Base-by-base conservation (phyloP, 2,329 filamentous ascomycete genomes). In the Fusarium odoratissimum region DNA sequence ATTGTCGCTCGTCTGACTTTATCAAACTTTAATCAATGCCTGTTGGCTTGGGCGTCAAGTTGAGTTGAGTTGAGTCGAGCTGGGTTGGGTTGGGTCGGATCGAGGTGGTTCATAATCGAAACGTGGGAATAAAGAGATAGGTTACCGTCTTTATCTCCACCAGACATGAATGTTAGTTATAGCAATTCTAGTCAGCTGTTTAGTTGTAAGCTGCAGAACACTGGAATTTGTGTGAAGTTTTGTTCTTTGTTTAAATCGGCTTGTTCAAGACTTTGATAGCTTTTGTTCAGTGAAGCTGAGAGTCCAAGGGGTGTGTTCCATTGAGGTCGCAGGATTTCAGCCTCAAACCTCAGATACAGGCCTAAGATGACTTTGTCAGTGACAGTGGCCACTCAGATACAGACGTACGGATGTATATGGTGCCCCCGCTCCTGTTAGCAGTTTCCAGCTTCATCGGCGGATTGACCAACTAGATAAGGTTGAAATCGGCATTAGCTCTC, bases 251-350 rank as follows among this genome's bases (percentile, higher is more conserved):
- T 8, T 0, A 11, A 14, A 25, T 6, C 21, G 12, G 17, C n/a
- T 25, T 51, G 30, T 35, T 21, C 17, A 35, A 8, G 16, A 4
- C 6, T 25, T 16, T 23, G 11, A 19, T 19, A 4, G 30, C 8
- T 12, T 0, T 23, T 35, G 12, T 51, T 51, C 30, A 35, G n/a
- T 23, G n/a, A 8, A 1, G 4, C 1, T 6, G 31, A 25, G 30
- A 0, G 17, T 23, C 11, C 17, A 11, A 21, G 8, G 16, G 12
- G 3, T 0, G 1, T 51, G 30, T 51, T 35, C n/a, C 3, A 7
- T 19, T 14, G 2, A 10, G n/a, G 0, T 11, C 46, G 0, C 2
- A 21, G 6, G 19, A 1, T 0, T 2, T 10, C 11, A 19, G 8
- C n/a, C 30, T 35, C 8, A 35, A n/a, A 6, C 5, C 12, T 23